Base-by-base conservation (phyloP, 371 early-diverging fungal genomes). In the Rhizopus microsporus region DNA sequence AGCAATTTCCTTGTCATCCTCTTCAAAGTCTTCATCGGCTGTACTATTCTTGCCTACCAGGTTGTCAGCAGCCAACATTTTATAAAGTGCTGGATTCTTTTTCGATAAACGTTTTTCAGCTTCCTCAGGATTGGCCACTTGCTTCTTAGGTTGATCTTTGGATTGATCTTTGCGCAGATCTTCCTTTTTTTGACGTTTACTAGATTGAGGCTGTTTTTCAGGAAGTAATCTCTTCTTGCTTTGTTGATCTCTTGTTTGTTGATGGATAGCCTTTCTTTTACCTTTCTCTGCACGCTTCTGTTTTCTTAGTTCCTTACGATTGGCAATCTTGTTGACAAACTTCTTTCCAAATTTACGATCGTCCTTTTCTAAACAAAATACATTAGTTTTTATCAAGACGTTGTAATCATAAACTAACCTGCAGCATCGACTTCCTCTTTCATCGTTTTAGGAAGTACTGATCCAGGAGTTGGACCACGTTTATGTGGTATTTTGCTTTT, bases 1-100 rank as follows among this genome's bases (percentile, higher is more conserved):
- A 17, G 83, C 84, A 71, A 93, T 82, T 38, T 88, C 88, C 23
- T 75, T 78, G 48, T 93, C 94, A 54, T 91, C 92, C 7, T 84
- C 78, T 8, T 79, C 86, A 61, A 84, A 81, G n/a, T 62, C 81
- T 0, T 58, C 70, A 7, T 75, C 66, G 1, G 49, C 51, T 3
- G 61, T 64, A 8, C 50, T 59, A 17, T 56, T 69, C 12, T 23
- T 37, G 9, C 60, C 62, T 1, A 88, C 67, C 16, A 90, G 67
- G 23, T 87, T 82, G 29, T 85, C 84, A 10, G 86, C 80, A 52
- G 80, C 75, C 51, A 93, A 66, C 54, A 88, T 71, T 43, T 80
- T 72, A 59, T 83, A 89, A 54, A 91, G 80, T 10, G 81, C 76
- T 10, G 89, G 88, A 67, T 89, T 90, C 9, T 80, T 72, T 57